Conservation (phyloP, 1,284 basidiomycete genomes). For the Fomitopsis betulina region DNA sequence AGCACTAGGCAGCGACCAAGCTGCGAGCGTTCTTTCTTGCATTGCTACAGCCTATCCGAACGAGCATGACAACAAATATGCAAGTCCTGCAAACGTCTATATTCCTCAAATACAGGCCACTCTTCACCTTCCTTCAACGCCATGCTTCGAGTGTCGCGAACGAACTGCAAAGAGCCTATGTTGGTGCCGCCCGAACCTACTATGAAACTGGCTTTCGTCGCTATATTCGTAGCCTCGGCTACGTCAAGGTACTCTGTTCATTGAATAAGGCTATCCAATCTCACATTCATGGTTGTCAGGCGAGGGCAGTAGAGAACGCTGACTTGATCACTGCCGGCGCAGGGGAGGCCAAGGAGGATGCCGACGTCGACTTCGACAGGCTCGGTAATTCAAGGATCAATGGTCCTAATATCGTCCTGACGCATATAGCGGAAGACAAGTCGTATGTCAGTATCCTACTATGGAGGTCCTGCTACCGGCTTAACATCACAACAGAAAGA, state of each 20-base stretch:
- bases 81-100: conserved; percentile 89
- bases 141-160: conserved; percentile 81
- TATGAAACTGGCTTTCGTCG: conserved; percentile 95
- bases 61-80: conserved; percentile 88
- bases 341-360: conserved; percentile 34
- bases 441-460: conserved; percentile 52
- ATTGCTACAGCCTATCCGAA: conserved; percentile 78
- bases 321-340: conserved; percentile 44
- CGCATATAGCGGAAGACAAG: conserved; percentile 86
- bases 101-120: conserved; percentile 78
- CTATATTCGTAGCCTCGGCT: conserved; percentile 79
- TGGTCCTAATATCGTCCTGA: conserved; percentile 74
- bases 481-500: conserved; percentile 56
- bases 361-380: conserved; percentile 47
- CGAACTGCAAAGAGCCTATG: conserved; percentile 89
- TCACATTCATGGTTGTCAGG: conserved; percentile 32
- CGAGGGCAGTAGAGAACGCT: conserved; percentile 59
- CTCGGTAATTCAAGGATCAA: conserved; percentile 69
- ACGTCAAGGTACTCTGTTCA: conserved; percentile 54
- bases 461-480: not conserved
- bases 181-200: conserved; percentile 81
- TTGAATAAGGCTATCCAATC: not conserved
- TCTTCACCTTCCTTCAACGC: conserved; percentile 85
- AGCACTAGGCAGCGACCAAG: conserved; percentile 75
- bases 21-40: conserved; percentile 85